Percentiles rank a stretch among this genome's conserved stretches.
Conservation (phyloP, 2,329 filamentous ascomycete genomes). For the Aspergillus viridinutans region DNA sequence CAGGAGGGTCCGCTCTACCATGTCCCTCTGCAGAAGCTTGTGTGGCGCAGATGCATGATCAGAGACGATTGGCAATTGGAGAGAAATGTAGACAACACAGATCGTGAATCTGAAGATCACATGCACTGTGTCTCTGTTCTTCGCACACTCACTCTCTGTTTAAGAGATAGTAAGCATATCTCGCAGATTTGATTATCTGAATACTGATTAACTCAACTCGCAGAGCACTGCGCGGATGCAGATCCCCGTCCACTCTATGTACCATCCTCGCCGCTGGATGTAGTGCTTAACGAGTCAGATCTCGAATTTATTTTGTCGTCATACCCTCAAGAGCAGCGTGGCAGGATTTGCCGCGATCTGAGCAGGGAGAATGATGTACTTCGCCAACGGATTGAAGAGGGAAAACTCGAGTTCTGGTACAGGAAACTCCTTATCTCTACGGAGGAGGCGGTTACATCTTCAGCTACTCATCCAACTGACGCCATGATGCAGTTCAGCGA, state of each 20-base stretch:
- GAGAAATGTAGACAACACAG: slow-evolving; percentile 73
- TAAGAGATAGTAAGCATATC: slow-evolving; percentile 43
- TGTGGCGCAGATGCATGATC: slow-evolving; percentile 85
- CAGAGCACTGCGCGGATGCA: slow-evolving; percentile 14
- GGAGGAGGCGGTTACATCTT: slow-evolving; percentile 9
- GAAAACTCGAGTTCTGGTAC: slow-evolving; percentile 68
- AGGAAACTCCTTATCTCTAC: slow-evolving; percentile 26
- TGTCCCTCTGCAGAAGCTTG: slow-evolving; percentile 36
- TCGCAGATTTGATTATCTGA: not conserved
- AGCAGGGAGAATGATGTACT: slow-evolving; percentile 66
- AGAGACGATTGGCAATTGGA: slow-evolving; percentile 79
- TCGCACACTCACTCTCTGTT: slow-evolving; percentile 60
- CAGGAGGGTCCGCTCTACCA: slow-evolving; percentile 41
- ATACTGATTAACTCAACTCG: slow-evolving; percentile 6
- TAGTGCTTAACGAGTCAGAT: slow-evolving; percentile 27
- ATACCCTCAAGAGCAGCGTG: slow-evolving; percentile 60
- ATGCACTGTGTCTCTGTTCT: slow-evolving; percentile 66
- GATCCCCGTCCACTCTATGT: slow-evolving; percentile 19
- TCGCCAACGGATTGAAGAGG: slow-evolving; percentile 60
- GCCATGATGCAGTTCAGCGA: not conserved
- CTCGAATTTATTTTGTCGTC: slow-evolving; percentile 49
- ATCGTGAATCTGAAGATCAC: slow-evolving; percentile 60
- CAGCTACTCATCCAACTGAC: not conserved
- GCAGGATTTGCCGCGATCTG: slow-evolving; percentile 68
- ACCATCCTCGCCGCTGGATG: slow-evolving; percentile 24